A percentile compares a stretch with the other conserved stretches of the same genome.
These are phyloP conservation scores for Pachysandra terminalis DNA, from an alignment of 164 flowering plant species.

Conservation along the genomic window DNA sequence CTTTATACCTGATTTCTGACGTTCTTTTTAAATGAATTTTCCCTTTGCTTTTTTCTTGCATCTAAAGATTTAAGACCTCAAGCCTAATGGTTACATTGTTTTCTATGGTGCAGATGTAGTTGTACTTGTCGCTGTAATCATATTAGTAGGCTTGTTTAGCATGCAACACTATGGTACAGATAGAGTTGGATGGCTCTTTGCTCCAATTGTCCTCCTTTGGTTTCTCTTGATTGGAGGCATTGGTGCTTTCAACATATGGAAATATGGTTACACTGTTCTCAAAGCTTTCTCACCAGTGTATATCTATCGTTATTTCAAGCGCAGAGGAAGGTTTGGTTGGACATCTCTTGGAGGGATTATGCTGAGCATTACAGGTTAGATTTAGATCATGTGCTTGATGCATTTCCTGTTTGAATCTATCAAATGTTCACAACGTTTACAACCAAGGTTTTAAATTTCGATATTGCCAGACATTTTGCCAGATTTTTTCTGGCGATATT, in stretches of 20 bases:
- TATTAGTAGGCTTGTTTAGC: conserved; percentile 86
- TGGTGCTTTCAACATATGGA: conserved; percentile 86
- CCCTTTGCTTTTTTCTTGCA: not conserved
- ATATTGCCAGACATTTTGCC: too few relatives aligned
- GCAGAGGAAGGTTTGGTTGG: conserved; percentile 63
- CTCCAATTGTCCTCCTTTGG: conserved; percentile 93
- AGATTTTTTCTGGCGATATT: too few relatives aligned
- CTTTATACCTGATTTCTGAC: too few relatives aligned
- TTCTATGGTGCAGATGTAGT: conserved; percentile 60
- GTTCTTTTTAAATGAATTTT: not conserved
- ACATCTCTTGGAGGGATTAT: conserved; percentile 89
- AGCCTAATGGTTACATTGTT: not conserved
- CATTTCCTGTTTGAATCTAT: conserved; percentile 3
- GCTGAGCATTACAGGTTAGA: conserved; percentile 91
- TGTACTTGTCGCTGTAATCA: conserved; percentile 71
- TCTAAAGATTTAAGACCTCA: not conserved
- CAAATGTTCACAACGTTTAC: not conserved
- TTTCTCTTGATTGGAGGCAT: conserved; percentile 87
- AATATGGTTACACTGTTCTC: conserved; percentile 63
- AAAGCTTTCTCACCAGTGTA: conserved; percentile 88
- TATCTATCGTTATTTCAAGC: conserved; percentile 64
- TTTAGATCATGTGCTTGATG: not conserved
- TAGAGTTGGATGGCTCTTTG: conserved; percentile 94
- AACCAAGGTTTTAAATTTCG: too few relatives aligned
- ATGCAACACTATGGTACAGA: conserved; percentile 97